These are phyloP conservation scores for Boletus vermiculosoides DNA, from an alignment of 768 basidiomycete species.

Conservation along the genomic window DNA sequence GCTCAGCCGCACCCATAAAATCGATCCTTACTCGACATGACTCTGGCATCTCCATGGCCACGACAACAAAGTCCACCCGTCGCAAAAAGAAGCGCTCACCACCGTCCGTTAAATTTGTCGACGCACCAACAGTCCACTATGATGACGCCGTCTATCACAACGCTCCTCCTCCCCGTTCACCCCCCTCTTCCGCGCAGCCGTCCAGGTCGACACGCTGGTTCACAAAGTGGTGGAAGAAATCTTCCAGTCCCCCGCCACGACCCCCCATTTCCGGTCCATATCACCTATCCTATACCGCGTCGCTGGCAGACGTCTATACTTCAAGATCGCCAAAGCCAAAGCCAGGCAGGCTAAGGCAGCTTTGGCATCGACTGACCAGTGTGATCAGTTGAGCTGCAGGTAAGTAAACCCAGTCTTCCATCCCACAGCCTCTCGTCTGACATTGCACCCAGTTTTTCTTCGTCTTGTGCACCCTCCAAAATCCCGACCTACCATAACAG, in stretches of 20 bases:
- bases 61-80: slow-evolving; percentile 26
- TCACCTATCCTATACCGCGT: slow-evolving; percentile 29
- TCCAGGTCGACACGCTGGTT: slow-evolving; percentile 23
- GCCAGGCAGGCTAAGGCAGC: slow-evolving; percentile 26
- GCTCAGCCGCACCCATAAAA: slow-evolving; percentile 35
- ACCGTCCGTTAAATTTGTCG: slow-evolving; percentile 67
- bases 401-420: background rate
- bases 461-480: background rate
- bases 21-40: slow-evolving; percentile 58
- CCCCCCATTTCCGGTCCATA: slow-evolving; percentile 35
- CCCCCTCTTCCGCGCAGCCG: slow-evolving; percentile 11
- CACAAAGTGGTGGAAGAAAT: slow-evolving; percentile 28
- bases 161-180: slow-evolving; percentile 15
- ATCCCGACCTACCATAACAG: background rate
- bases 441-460: background rate
- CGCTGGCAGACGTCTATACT: slow-evolving; percentile 30
- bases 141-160: slow-evolving; percentile 13
- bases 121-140: slow-evolving; percentile 61
- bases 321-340: slow-evolving; percentile 16
- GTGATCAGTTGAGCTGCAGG: slow-evolving; percentile 19
- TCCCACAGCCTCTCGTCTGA: background rate
- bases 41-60: slow-evolving; percentile 46
- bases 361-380: slow-evolving; percentile 28
- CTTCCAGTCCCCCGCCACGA: slow-evolving; percentile 19
- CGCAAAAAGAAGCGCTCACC: slow-evolving; percentile 34